phyloP scores from a whole-genome alignment of 169 alveolate species.

The Plasmodium knowlesi region DNA sequence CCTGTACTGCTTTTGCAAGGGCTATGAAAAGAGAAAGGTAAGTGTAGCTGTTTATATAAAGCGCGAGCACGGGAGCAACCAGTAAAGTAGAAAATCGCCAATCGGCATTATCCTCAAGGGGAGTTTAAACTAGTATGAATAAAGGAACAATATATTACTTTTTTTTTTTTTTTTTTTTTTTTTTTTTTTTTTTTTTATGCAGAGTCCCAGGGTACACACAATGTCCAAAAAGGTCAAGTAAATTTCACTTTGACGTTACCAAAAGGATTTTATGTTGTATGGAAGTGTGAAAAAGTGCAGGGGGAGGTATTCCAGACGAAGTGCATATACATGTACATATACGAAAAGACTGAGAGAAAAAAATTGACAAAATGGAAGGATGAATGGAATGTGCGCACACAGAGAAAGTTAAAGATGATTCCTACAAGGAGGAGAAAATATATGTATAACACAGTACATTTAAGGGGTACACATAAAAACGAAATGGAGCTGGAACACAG shows the following conservation, averaged over 20 bases:
- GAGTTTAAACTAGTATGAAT: background rate
- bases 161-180: too few species aligned
- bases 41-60: background rate
- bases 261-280: background rate
- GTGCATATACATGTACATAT: background rate
- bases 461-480: background rate
- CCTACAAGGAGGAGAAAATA: background rate
- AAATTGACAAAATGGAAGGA: background rate
- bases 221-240: background rate
- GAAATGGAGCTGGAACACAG: background rate
- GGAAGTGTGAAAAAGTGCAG: background rate
- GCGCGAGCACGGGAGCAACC: background rate
- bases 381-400: background rate
- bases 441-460: background rate
- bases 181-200: background rate
- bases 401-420: background rate
- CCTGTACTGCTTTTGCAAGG: constrained; percentile 27
- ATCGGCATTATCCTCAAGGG: background rate
- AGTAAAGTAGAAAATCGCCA: background rate
- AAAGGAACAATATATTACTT: background rate
- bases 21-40: constrained; percentile 10
- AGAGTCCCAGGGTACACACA: background rate
- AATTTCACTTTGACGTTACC: background rate
- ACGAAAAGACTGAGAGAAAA: background rate
- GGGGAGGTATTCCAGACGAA: background rate